A percentile compares a stretch with the other conserved stretches of the same genome.
These are phyloP conservation scores for Penicillium egyptiacum DNA, from an alignment of 495 filamentous ascomycete genomes.

Conservation along the genomic window DNA sequence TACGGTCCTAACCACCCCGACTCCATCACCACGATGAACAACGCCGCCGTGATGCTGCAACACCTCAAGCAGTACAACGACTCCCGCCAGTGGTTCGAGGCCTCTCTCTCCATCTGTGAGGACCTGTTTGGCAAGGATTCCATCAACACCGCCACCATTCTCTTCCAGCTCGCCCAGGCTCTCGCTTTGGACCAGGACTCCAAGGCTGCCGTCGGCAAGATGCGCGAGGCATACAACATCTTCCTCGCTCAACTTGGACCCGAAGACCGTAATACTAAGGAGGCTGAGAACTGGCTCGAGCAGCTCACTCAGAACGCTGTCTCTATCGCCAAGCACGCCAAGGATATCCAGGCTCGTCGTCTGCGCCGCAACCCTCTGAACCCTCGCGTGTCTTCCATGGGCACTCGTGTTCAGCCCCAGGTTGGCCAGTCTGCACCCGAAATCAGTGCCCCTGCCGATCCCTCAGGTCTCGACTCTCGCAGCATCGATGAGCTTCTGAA, in stretches of 20 bases:
- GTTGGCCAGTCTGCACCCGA: conserved; percentile 55
- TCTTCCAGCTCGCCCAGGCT: conserved; percentile 96
- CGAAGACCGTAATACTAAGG: conserved; percentile 92
- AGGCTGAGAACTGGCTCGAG: conserved; percentile 91
- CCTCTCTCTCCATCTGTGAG: conserved; percentile 82
- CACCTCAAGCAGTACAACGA: conserved; percentile 87
- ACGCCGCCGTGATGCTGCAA: conserved; percentile 98
- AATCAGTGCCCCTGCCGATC: conserved; percentile 38
- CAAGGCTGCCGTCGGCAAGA: conserved; percentile 82
- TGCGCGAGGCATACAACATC: conserved; percentile 94
- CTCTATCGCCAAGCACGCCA: conserved; percentile 85
- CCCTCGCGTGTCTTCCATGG: conserved; percentile 52
- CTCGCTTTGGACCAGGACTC: conserved; percentile 90
- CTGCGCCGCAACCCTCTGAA: conserved; percentile 60
- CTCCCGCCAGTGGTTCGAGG: conserved; percentile 95
- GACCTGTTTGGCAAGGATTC: conserved; percentile 81
- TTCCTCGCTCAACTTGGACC: conserved; percentile 82
- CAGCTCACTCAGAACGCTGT: conserved; percentile 95
- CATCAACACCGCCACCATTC: conserved; percentile 89
- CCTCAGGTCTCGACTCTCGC: conserved; percentile 59
- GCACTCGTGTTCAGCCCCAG: conserved; percentile 52
- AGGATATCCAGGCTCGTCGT: conserved; percentile 73
- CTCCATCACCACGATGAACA: conserved; percentile 98
- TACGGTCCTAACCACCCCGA: conserved; percentile 93
- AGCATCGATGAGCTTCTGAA: conserved; percentile 84